Evolutionary conservation across 352 stramenopile genomes (phyloP), one percentile per base, ranked within the genome.

Genomic region (Globisporangium abappressorium): DNA sequence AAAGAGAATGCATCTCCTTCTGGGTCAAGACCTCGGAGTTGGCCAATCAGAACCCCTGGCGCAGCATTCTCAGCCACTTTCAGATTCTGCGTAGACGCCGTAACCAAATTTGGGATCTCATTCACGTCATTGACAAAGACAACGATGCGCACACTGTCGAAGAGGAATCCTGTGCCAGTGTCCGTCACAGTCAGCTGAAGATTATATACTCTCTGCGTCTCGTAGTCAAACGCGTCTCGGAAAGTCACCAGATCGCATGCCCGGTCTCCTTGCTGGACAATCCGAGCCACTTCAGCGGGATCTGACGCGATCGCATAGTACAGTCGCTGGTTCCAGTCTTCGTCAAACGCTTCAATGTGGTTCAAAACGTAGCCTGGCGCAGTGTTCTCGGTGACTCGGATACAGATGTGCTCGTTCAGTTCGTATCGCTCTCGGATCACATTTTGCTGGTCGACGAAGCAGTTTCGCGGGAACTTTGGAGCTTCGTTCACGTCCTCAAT

Each of bases 401-500:
- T 4, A 22, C 81, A 90, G 2, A 88, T 64, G 20, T 90, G 76
- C 14, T 81, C 57, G 63, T 90, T 90, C 3, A 47, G 64, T 59
- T 87, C 74, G 49, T 75, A 80, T 6, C 72, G 76, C 47, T 88
- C 62, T 18, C 70, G 73, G 6, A 67, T 53, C 0, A 69, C 66
- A 5, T 76, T 69, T 53, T 80, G 65, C 7, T 72, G 53, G 41
- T 78, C 69, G 6, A 90, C 76, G 57, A 73, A 80, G 65, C 81
- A 90, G 38, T 87, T 90, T 18, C 81, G 76, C 30, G 69, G 58
- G 11, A 90, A 65, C 18, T 65, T 33, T 12, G 81, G 79, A 1
- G 64, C 38, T 62, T 88, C 81, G 46, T 90, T 90, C 9, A 82
- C 43, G 57, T 90, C 79, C 24, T 80, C 26, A 5, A 88, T 49